Conservation (phyloP, 2,329 filamentous ascomycete species). For the Malbranchea cinnamomea region DNA sequence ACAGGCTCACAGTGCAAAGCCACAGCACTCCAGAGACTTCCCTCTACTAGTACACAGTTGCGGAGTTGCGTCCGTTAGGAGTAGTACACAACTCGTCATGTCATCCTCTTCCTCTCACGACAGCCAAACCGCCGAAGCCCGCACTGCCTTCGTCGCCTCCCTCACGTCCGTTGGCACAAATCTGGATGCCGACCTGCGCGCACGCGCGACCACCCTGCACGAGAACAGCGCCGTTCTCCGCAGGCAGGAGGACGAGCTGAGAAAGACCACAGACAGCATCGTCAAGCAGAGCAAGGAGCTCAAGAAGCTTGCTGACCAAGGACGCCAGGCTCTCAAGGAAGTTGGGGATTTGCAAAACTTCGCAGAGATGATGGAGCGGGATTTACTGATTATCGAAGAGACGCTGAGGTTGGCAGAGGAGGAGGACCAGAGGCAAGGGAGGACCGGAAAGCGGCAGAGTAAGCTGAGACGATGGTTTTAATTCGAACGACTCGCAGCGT, state of each 20-base stretch:
- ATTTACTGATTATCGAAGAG: slow-evolving; percentile 31
- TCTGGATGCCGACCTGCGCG: slow-evolving; percentile 38
- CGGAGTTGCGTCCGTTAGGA: no score
- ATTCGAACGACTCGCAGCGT: neutral
- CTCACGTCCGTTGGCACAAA: slow-evolving; percentile 30
- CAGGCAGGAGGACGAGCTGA: slow-evolving; percentile 41
- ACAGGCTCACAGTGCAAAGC: no score
- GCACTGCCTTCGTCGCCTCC: slow-evolving; percentile 29
- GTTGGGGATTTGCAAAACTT: slow-evolving; percentile 52
- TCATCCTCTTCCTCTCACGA: slow-evolving; percentile 10
- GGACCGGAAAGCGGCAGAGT: slow-evolving; percentile 8
- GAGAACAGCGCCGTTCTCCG: slow-evolving; percentile 37
- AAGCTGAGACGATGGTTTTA: slow-evolving; percentile 12
- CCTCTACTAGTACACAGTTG: no score
- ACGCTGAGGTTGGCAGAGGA: slow-evolving; percentile 24
- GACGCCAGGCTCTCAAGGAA: slow-evolving; percentile 43
- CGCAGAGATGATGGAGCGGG: slow-evolving; percentile 45
- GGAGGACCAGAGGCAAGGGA: slow-evolving; percentile 11
- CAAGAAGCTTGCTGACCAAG: slow-evolving; percentile 39
- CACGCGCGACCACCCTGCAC: slow-evolving; percentile 41
- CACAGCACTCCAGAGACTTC: no score
- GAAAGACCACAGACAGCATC: slow-evolving; percentile 34
- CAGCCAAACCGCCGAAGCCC: slow-evolving; percentile 27
- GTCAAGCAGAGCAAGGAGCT: slow-evolving; percentile 39
- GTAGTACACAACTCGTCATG: no score